phyloP scores from a whole-genome alignment of 1,284 basidiomycete species.

The Papiliotrema laurentii region DNA sequence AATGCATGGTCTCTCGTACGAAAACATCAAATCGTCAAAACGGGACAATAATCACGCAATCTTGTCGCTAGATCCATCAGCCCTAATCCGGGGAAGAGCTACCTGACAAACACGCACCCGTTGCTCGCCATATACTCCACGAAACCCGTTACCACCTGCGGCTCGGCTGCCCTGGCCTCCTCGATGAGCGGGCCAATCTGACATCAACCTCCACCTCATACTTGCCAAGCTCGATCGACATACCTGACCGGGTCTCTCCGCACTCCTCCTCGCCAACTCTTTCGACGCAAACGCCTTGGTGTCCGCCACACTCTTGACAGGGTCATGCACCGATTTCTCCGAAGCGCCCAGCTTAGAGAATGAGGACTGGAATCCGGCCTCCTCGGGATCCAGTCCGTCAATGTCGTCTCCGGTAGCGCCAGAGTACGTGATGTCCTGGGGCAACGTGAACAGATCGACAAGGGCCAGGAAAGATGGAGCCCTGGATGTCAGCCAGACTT shows the following conservation, averaged over 20 bases:
- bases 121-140: slow-evolving; percentile 41
- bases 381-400: slow-evolving; percentile 71
- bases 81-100: too few relatives aligned
- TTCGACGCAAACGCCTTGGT: slow-evolving; percentile 45
- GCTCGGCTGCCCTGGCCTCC: slow-evolving; percentile 34
- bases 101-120: slow-evolving; percentile 19
- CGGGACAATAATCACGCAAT: slow-evolving; percentile 2
- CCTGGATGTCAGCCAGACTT: slow-evolving; percentile 51
- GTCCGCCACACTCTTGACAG: slow-evolving; percentile 48
- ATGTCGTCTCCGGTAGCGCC: slow-evolving; percentile 55
- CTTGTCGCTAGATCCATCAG: slow-evolving; percentile 1
- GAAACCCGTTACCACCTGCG: slow-evolving; percentile 34
- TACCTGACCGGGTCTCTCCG: slow-evolving; percentile 45
- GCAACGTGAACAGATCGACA: slow-evolving; percentile 69
- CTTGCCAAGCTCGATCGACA: slow-evolving; percentile 8
- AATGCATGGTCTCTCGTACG: too few relatives aligned
- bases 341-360: slow-evolving; percentile 88
- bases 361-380: slow-evolving; percentile 84
- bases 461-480: slow-evolving; percentile 64
- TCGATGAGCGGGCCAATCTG: slow-evolving; percentile 36
- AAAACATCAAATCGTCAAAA: too few relatives aligned
- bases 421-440: slow-evolving; percentile 58
- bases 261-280: slow-evolving; percentile 37
- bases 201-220: not conserved
- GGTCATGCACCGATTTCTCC: slow-evolving; percentile 47